Percentiles rank a stretch among this genome's conserved stretches.
Evolutionary conservation across 2,329 filamentous ascomycete species (phyloP).

Genomic region (Neonectria magnoliae): DNA sequence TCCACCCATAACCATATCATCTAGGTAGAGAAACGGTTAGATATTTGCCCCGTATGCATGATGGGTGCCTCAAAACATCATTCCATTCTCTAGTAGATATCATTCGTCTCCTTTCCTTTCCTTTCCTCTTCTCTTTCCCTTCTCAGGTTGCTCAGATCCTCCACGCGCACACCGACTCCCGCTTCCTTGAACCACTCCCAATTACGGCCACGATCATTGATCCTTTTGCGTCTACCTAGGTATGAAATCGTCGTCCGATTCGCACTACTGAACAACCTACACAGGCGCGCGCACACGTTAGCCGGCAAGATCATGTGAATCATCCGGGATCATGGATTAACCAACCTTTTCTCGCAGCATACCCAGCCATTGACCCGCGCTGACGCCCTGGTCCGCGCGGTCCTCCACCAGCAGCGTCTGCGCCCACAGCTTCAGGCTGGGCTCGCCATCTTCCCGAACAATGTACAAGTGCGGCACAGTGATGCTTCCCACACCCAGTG

Average conservation of each 20-base stretch:
- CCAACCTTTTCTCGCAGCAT: constrained; percentile 91
- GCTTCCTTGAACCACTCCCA: constrained; percentile 30
- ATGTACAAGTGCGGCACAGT: constrained; percentile 93
- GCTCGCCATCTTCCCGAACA: constrained; percentile 94
- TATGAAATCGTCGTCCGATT: constrained; percentile 26
- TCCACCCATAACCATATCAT: not conserved
- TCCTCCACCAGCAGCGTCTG: constrained; percentile 97
- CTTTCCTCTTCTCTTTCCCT: not conserved
- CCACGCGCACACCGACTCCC: constrained; percentile 38
- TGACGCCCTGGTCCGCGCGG: constrained; percentile 91
- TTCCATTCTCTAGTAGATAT: constrained; percentile 42
- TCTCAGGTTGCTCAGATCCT: constrained; percentile 32
- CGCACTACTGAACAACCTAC: constrained; percentile 49
- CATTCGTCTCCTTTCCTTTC: constrained; percentile 27
- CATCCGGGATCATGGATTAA: constrained; percentile 22
- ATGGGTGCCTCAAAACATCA: constrained; percentile 13
- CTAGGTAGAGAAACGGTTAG: not conserved
- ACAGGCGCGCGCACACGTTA: constrained; percentile 25
- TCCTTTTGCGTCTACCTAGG: constrained; percentile 29
- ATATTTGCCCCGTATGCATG: not conserved
- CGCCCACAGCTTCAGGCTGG: constrained; percentile 93
- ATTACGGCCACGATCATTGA: constrained; percentile 35
- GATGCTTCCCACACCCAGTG: constrained; percentile 91
- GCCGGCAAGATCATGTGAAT: constrained; percentile 8
- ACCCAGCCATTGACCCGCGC: constrained; percentile 93